Evolutionary conservation across 345 rosid genomes (phyloP).

Genomic region (Citrus medica): DNA sequence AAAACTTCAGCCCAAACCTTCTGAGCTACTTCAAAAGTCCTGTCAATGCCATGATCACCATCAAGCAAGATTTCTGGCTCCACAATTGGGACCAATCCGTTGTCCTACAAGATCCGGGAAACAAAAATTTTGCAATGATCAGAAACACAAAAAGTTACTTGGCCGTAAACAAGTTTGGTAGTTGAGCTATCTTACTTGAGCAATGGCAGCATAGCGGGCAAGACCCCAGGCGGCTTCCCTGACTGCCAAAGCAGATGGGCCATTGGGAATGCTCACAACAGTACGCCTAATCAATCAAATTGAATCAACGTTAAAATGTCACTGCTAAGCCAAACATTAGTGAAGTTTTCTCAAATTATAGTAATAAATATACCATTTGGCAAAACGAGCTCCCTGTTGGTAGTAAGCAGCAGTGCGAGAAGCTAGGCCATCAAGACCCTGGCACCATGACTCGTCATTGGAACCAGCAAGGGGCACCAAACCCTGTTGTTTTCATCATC

Average conservation of each 20-base stretch:
- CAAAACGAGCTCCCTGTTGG: slow-evolving; percentile 98
- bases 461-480: slow-evolving; percentile 94
- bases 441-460: slow-evolving; percentile 97
- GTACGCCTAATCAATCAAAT: slow-evolving; percentile 68
- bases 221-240: slow-evolving; percentile 99
- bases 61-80: slow-evolving; percentile 99
- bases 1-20: slow-evolving; percentile 99
- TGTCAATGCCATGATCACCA: slow-evolving; percentile 90
- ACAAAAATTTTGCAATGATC: slow-evolving; percentile 9
- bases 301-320: background rate
- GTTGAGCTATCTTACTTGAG: slow-evolving; percentile 49
- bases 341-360: background rate
- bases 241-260: slow-evolving; percentile 91
- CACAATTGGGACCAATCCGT: slow-evolving; percentile 95
- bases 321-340: no score
- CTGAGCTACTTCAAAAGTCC: slow-evolving; percentile 92
- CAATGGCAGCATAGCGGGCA: slow-evolving; percentile 92
- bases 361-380: slow-evolving; percentile 67
- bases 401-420: slow-evolving; percentile 97
- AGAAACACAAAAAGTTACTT: background rate
- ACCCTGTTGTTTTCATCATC: slow-evolving; percentile 52
- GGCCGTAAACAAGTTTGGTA: background rate
- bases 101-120: slow-evolving; percentile 51
- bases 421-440: slow-evolving; percentile 95
- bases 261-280: slow-evolving; percentile 98